These are phyloP conservation scores for Cryomyces minteri DNA, from an alignment of 495 filamentous ascomycete species.

Conservation along the genomic window DNA sequence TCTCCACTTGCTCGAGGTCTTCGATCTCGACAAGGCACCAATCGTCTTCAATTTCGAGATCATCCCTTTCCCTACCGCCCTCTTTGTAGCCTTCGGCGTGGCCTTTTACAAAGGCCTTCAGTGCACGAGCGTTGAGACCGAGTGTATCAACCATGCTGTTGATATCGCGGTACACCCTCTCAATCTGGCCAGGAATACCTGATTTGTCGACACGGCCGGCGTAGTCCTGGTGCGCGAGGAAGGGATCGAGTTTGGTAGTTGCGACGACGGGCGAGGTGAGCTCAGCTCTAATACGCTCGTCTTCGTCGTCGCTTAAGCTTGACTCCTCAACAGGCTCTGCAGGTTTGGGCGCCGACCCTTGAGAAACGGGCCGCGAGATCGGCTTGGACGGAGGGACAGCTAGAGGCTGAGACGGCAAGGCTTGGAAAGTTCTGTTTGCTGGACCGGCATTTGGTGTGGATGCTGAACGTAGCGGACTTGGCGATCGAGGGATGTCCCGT, in stretches of 20 bases:
- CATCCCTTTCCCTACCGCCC: constrained; percentile 28
- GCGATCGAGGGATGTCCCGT: constrained; percentile 48
- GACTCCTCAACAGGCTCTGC: constrained; percentile 22
- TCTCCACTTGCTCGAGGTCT: constrained; percentile 38
- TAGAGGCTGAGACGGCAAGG: not conserved
- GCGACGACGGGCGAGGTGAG: constrained; percentile 33
- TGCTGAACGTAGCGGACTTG: constrained; percentile 53
- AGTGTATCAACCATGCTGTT: constrained; percentile 93
- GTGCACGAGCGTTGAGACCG: constrained; percentile 64
- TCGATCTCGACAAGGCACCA: constrained; percentile 56
- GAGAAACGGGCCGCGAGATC: not conserved
- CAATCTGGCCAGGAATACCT: constrained; percentile 58
- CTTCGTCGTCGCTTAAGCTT: constrained; percentile 40
- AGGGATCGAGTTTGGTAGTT: constrained; percentile 34
- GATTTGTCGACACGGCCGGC: constrained; percentile 35
- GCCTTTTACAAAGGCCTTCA: constrained; percentile 52
- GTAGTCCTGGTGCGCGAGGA: constrained; percentile 56
- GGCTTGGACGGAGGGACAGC: constrained; percentile 1
- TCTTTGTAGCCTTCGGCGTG: constrained; percentile 34
- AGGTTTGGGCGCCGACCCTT: constrained; percentile 7
- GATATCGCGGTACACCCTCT: constrained; percentile 76
- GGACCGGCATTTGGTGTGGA: constrained; percentile 41
- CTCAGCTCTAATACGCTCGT: constrained; percentile 38
- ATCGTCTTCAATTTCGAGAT: constrained; percentile 32
- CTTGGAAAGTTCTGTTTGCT: constrained; percentile 19